Evolutionary conservation across 2,329 filamentous ascomycete genomes (phyloP).

Genomic region (Phialophora expanda): DNA sequence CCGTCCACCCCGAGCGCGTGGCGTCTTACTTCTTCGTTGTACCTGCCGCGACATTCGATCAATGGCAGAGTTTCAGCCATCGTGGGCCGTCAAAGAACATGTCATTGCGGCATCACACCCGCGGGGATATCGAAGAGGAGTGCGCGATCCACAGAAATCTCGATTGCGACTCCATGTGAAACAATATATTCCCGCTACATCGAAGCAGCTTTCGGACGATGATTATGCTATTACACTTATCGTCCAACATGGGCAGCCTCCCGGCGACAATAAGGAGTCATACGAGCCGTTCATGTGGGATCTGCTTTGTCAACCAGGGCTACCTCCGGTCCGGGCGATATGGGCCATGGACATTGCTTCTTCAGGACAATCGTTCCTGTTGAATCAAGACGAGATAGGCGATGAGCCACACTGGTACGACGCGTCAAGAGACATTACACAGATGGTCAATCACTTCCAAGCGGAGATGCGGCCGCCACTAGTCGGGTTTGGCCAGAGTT

Average conservation of each 20-base stretch:
- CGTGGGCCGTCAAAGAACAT: conserved; percentile 22
- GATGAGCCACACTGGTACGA: conserved; percentile 28
- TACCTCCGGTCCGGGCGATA: conserved; percentile 19
- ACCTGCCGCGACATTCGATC: not conserved
- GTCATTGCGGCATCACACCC: conserved; percentile 20
- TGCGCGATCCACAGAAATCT: conserved; percentile 24
- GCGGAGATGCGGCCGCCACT: conserved; percentile 20
- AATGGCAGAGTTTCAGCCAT: not conserved
- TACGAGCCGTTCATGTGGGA: conserved; percentile 24
- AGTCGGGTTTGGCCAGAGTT: conserved; percentile 19
- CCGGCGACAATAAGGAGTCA: conserved; percentile 23
- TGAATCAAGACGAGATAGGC: conserved; percentile 20
- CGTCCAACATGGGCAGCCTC: conserved; percentile 20
- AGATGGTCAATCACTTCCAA: conserved; percentile 23
- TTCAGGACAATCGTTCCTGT: conserved; percentile 21
- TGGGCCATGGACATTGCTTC: conserved; percentile 23
- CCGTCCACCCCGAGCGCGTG: not conserved
- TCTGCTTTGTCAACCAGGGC: conserved; percentile 8
- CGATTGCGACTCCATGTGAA: conserved; percentile 25
- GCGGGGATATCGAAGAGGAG: conserved; percentile 21
- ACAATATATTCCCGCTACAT: conserved; percentile 15
- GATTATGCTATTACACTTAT: conserved; percentile 14
- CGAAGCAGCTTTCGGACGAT: not conserved
- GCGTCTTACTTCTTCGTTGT: not conserved
- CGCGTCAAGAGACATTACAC: conserved; percentile 16